Conservation (phyloP, 2,329 filamentous ascomycete genomes). For the Mollisia scopiformis region DNA sequence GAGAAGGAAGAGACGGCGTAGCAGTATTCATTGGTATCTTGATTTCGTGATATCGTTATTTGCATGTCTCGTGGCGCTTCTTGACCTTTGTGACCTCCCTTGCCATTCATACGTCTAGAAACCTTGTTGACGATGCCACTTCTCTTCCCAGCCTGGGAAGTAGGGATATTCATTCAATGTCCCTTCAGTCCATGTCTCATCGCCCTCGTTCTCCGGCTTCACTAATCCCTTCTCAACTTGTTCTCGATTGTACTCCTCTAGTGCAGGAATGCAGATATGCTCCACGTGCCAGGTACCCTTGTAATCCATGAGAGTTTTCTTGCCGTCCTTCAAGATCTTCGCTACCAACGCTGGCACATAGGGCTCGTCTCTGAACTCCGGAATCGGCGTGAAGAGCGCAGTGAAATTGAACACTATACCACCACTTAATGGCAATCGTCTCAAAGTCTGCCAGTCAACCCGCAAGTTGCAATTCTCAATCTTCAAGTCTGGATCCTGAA, state of each 20-base stretch:
- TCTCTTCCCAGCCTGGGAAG: slow-evolving; percentile 76
- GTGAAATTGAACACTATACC: slow-evolving; percentile 88
- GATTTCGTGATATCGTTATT: background rate
- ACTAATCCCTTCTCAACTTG: slow-evolving; percentile 67
- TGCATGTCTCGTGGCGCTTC: background rate
- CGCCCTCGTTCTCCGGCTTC: slow-evolving; percentile 36
- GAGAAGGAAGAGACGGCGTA: too few species aligned
- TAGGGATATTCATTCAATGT: slow-evolving; percentile 78
- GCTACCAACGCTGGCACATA: slow-evolving; percentile 70
- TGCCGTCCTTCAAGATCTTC: slow-evolving; percentile 72
- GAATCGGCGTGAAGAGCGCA: slow-evolving; percentile 76
- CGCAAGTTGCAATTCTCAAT: slow-evolving; percentile 67
- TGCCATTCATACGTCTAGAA: too few species aligned
- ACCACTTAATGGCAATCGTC: slow-evolving; percentile 75
- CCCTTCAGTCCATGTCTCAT: slow-evolving; percentile 51
- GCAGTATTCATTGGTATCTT: background rate
- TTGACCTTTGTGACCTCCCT: too few species aligned
- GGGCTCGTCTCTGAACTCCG: slow-evolving; percentile 71
- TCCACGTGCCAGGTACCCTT: slow-evolving; percentile 83
- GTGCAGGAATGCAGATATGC: slow-evolving; percentile 67
- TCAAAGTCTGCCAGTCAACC: slow-evolving; percentile 87
- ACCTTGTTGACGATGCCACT: slow-evolving; percentile 69
- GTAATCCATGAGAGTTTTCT: slow-evolving; percentile 73
- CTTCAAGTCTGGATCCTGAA: slow-evolving; percentile 59
- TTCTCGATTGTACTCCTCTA: slow-evolving; percentile 66